phyloP scores from a whole-genome alignment of 768 basidiomycete species.

The Boletus sp. region DNA sequence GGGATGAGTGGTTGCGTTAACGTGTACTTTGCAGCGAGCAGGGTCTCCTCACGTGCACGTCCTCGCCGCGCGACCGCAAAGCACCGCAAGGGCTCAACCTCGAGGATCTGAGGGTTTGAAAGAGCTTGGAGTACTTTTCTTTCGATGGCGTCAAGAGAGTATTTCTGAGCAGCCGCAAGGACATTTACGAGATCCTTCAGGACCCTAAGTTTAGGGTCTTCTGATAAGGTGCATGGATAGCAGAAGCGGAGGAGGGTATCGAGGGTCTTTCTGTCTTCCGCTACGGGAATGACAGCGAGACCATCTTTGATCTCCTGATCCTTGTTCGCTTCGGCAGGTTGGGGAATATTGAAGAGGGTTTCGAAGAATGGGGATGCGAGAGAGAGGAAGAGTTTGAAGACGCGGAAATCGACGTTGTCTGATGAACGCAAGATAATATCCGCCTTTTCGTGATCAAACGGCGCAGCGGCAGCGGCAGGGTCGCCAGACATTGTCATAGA shows the following conservation, averaged over 20 bases:
- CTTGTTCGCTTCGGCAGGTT: constrained; percentile 13
- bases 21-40: constrained; percentile 30
- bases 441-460: constrained; percentile 23
- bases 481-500: background rate
- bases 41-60: constrained; percentile 18
- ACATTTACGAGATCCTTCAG: constrained; percentile 6
- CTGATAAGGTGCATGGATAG: constrained; percentile 23
- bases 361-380: constrained; percentile 36
- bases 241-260: constrained; percentile 29
- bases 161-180: constrained; percentile 18
- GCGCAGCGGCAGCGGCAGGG: constrained; percentile 10
- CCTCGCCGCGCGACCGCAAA: constrained; percentile 34
- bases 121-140: constrained; percentile 21
- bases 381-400: constrained; percentile 34
- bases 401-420: constrained; percentile 30
- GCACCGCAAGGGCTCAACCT: constrained; percentile 25
- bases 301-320: constrained; percentile 15
- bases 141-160: constrained; percentile 16
- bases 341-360: constrained; percentile 31
- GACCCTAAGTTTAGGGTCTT: constrained; percentile 16
- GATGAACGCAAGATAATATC: constrained; percentile 27
- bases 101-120: constrained; percentile 12
- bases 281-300: constrained; percentile 20
- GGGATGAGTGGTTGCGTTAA: constrained; percentile 25
- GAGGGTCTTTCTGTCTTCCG: constrained; percentile 22